Conservation (phyloP, 345 rosid species). For the Eucalyptus paniculata region DNA sequence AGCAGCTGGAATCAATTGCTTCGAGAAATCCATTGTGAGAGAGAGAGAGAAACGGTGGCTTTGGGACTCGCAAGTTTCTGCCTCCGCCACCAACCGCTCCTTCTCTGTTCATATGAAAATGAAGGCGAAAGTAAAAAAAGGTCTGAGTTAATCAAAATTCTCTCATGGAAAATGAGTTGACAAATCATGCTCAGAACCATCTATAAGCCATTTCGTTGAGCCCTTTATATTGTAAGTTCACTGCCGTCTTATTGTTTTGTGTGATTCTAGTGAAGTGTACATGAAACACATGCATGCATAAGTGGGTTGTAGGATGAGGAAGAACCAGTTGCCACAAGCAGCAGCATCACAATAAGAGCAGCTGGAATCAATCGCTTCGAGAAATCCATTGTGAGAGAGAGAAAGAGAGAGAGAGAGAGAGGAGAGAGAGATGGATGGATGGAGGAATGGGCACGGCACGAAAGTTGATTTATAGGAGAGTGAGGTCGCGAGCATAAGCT, state of each 20-base stretch:
- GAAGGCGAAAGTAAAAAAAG: too few relatives aligned
- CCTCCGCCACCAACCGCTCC: too few relatives aligned
- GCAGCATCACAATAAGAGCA: not conserved
- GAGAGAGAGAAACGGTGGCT: not conserved
- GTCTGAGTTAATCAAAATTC: too few relatives aligned
- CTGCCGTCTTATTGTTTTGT: not conserved
- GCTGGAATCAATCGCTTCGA: not conserved
- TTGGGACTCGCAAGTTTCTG: too few relatives aligned
- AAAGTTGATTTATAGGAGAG: not conserved
- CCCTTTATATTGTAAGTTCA: not conserved
- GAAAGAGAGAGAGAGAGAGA: not conserved
- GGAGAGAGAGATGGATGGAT: not conserved
- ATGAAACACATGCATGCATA: not conserved
- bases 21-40: not conserved
- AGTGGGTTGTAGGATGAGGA: not conserved
- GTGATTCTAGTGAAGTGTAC: not conserved
- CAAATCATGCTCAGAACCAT: not conserved
- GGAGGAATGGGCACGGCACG: not conserved
- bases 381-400: not conserved
- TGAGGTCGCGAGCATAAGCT: not conserved
- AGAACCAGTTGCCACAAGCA: not conserved
- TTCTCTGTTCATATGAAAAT: not conserved
- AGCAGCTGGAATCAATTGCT: not conserved
- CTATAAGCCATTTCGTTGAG: not conserved
- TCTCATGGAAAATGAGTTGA: not conserved